Base-by-base conservation (phyloP, 1,139 yeast species). In the Nakaseomyces nivariensis region DNA sequence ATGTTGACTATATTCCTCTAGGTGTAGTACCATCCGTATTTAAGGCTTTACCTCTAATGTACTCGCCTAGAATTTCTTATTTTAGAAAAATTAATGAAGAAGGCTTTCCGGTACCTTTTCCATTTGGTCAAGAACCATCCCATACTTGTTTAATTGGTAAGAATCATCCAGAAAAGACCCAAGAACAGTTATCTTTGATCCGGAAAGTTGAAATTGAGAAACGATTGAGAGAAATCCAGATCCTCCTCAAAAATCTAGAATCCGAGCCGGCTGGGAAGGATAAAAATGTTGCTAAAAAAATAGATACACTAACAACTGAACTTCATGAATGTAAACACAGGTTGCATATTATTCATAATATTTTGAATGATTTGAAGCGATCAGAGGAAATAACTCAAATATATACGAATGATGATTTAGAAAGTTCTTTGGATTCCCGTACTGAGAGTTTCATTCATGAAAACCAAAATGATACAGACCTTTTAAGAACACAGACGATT, bases 61-160 rank as follows among this genome's bases (percentile, higher is more conserved):
- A 72, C 53, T 73, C 92, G 2, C 96, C 96, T 0, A 73, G 84
- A 52, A 81, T 86, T 59, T 79, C 86, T 6, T 89, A 87, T 61
- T 78, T 85, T 57, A 71, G 96, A 51, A 88, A 87, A 54, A 72
- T 79, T 1, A 78, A 75, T 50, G 72, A 71, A 11, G 73, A 77
- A 6, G 75, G 75, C 4, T 72, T 73, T 34, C 73, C 73, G 27
- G 78, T 82, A 8, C 71, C 68, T 0, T 78, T 63, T 60, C 88
- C 88, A 26, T 86, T 86, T 70, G 92, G 94, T 4, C 66, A 71
- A 37, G 89, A 84, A 58, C 67, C 71, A 1, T 73, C 82, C 3
- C 96, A 88, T 61, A 66, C 70, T 13, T 89, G 96, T 64, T 66
- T 77, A 42, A 72, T 88, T 57, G 86, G 84, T 2, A 62, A 67